Evolutionary conservation across 495 filamentous ascomycete species (phyloP).

Genomic region (Astrocystis sublimbata): DNA sequence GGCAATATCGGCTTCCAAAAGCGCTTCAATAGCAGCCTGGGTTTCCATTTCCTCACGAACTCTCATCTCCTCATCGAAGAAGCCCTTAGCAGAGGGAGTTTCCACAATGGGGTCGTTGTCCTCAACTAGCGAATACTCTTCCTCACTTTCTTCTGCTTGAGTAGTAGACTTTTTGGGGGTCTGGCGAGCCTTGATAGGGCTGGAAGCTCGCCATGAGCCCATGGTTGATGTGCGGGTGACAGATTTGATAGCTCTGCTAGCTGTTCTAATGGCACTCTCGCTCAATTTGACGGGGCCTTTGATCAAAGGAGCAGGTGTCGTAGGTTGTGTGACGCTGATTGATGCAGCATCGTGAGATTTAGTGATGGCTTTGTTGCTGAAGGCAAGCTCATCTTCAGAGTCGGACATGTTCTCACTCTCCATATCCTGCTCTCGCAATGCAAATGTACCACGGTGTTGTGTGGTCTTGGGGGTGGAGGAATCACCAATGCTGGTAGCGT

Average conservation of each 20-base stretch:
- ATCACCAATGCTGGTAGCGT: slow-evolving; percentile 11
- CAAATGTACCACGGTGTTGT: slow-evolving; percentile 33
- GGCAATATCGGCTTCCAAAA: slow-evolving; percentile 34
- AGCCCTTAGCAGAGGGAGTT: slow-evolving; percentile 44
- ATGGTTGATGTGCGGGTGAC: slow-evolving; percentile 46
- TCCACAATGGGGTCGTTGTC: slow-evolving; percentile 21
- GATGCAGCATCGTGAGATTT: slow-evolving; percentile 27
- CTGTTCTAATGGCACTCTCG: slow-evolving; percentile 25
- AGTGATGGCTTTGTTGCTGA: slow-evolving; percentile 18
- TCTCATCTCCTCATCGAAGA: slow-evolving; percentile 61
- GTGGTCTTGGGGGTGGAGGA: slow-evolving; percentile 38
- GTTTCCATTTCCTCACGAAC: slow-evolving; percentile 37
- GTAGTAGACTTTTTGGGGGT: slow-evolving; percentile 20
- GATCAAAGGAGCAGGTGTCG: slow-evolving; percentile 38
- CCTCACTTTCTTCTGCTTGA: slow-evolving; percentile 37
- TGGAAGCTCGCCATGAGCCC: slow-evolving; percentile 52
- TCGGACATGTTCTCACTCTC: slow-evolving; percentile 44
- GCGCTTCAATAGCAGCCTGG: slow-evolving; percentile 37
- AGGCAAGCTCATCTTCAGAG: slow-evolving; percentile 57
- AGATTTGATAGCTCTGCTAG: slow-evolving; percentile 32
- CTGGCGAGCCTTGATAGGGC: slow-evolving; percentile 39
- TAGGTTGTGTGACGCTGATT: slow-evolving; percentile 26
- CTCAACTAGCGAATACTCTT: slow-evolving; percentile 26
- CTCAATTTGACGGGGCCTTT: slow-evolving; percentile 27
- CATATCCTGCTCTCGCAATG: slow-evolving; percentile 39